A percentile compares a stretch with the other conserved stretches of the same genome.
Evolutionary conservation across 768 basidiomycete species (phyloP).

Genomic region (Cystoderma amianthinum): DNA sequence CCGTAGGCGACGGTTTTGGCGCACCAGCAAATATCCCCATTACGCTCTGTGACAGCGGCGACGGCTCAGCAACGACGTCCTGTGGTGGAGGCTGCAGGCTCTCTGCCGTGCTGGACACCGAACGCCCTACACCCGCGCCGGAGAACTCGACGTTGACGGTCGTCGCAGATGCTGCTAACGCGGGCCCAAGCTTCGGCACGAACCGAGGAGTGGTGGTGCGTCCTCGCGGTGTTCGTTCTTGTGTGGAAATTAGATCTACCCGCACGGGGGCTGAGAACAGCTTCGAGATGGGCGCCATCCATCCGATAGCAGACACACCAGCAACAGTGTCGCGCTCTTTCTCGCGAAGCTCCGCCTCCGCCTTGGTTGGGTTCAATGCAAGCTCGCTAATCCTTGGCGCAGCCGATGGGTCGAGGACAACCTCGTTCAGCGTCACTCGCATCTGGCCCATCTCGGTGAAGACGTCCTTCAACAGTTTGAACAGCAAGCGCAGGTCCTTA

Average conservation of each 20-base stretch:
- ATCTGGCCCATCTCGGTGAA: conserved; percentile 80
- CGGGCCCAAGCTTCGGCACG: conserved; percentile 78
- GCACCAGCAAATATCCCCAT: conserved; percentile 95
- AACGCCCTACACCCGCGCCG: conserved; percentile 43
- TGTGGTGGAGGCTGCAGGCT: conserved; percentile 6
- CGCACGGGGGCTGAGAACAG: conserved; percentile 41
- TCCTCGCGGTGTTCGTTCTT: conserved; percentile 13
- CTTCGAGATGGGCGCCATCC: conserved; percentile 87
- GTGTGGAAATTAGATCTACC: conserved; percentile 1
- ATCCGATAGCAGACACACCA: conserved; percentile 33
- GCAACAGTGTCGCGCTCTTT: conserved; percentile 21
- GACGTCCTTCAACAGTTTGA: conserved; percentile 81
- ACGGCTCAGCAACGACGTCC: background rate
- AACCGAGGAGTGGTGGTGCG: conserved; percentile 32
- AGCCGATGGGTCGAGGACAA: conserved; percentile 80
- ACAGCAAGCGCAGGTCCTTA: conserved; percentile 74
- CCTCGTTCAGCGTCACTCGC: conserved; percentile 78
- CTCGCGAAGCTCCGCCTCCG: conserved; percentile 29
- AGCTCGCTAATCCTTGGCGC: conserved; percentile 68
- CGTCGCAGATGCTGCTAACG: conserved; percentile 80
- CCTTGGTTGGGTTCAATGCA: conserved; percentile 55
- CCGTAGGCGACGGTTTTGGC: conserved; percentile 33
- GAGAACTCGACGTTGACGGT: conserved; percentile 97
- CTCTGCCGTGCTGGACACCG: conserved; percentile 30
- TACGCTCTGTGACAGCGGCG: conserved; percentile 2